Evolutionary conservation across 371 early-diverging fungal genomes (phyloP), one percentile per base, ranked within the genome.

Genomic region (Apophysomyces variabilis): DNA sequence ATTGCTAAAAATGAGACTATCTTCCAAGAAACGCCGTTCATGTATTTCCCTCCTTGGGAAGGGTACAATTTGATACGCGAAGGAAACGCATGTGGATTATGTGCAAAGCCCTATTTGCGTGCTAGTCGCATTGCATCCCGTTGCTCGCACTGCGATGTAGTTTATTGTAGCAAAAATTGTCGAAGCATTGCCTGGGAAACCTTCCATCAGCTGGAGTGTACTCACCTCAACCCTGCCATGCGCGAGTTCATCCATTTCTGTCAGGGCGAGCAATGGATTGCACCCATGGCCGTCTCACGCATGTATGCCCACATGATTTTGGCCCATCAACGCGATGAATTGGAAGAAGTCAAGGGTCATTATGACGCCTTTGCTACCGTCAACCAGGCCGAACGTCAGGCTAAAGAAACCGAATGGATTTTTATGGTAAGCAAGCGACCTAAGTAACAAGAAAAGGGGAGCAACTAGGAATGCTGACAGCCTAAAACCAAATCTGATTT

Each of bases 11-110:
- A 81, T 44, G 83, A 79, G 14, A 78, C 76, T 1, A 38, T 89
- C 16, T 89, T 87, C 60, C 79, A 80, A 26, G 89, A 89, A 39
- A 80, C 83, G 14, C 89, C 89, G 0, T 86, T 86, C 69, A 71
- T 80, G n/a, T 89, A 85, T 67, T 87, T 87, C 57, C 88, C 89
- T 11, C 85, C 85, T 13, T 86, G 87, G 88, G 83, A 87, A 69
- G 79, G 79, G 14, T 84, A 82, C 61, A 66, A 69, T 43, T 66
- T 79, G 62, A 73, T 78, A n/a, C 71, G 75, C 32, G 69, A 65
- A 8, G 85, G 85, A 38, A 75, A 78, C 64, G 89, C 85, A 26
- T 87, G 89, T 69, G 87, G 85, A n/a, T 74, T 82, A 58, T 87
- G 87, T 62, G 85, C 84, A 4, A 83, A 80, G 44, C 84, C 85